Evolutionary conservation across 345 rosid species (phyloP).

Genomic region (Raphanus sativus): DNA sequence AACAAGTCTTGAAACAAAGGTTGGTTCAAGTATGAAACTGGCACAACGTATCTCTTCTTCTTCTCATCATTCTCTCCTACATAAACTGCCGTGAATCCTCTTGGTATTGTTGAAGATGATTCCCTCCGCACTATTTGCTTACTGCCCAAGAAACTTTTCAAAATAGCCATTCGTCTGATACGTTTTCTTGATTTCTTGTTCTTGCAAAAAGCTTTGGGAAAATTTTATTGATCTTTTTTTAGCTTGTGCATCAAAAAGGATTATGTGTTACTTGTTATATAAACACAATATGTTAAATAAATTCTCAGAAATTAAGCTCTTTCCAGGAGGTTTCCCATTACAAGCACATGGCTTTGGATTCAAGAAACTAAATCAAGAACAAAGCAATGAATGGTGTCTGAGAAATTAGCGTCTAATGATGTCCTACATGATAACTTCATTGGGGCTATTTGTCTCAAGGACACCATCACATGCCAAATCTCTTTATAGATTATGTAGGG

Average conservation of each 20-base stretch:
- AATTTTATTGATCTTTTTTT: background rate
- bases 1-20: too few species aligned
- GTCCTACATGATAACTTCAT: slow-evolving; percentile 36
- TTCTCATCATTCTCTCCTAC: too few species aligned
- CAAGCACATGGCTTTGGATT: slow-evolving; percentile 34
- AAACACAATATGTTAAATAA: slow-evolving; percentile 7
- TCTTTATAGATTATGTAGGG: slow-evolving; percentile 38
- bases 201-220: background rate
- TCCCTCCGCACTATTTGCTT: too few species aligned
- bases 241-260: slow-evolving; percentile 16
- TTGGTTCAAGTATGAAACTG: too few species aligned
- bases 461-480: slow-evolving; percentile 34
- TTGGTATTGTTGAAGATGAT: too few species aligned
- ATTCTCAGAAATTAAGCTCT: background rate
- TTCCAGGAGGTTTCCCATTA: background rate
- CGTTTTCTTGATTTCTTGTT: background rate
- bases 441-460: slow-evolving; percentile 32
- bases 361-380: slow-evolving; percentile 37
- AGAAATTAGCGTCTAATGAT: slow-evolving; percentile 33
- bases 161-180: too few species aligned
- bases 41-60: too few species aligned
- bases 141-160: too few species aligned
- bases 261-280: slow-evolving; percentile 16
- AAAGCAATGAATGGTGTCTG: slow-evolving; percentile 34
- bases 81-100: too few species aligned